These are phyloP conservation scores for Jacaranda copaia DNA, from an alignment of 257 asterid species.

Conservation along the genomic window DNA sequence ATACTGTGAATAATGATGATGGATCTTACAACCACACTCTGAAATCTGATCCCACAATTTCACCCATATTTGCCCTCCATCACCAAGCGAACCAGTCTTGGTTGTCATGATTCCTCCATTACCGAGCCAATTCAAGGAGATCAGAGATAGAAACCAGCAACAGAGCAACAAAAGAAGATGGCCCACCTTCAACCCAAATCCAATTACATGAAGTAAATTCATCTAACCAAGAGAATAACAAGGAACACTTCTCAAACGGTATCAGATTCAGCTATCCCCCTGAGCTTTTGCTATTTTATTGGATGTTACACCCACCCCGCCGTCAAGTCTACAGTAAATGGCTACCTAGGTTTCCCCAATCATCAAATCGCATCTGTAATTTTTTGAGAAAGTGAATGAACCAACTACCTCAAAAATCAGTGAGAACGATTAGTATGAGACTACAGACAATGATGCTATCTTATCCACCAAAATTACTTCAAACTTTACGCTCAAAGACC, in stretches of 20 bases:
- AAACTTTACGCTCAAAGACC: slow-evolving; percentile 47
- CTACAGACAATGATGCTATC: slow-evolving; percentile 35
- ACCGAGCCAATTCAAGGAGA: slow-evolving; percentile 75
- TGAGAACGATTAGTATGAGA: not conserved
- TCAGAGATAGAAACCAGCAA: slow-evolving; percentile 70
- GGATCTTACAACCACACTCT: slow-evolving; percentile 59
- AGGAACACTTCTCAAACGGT: slow-evolving; percentile 28
- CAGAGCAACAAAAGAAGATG: slow-evolving; percentile 74
- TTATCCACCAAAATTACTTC: slow-evolving; percentile 59
- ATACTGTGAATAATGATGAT: slow-evolving; percentile 60
- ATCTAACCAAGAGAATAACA: slow-evolving; percentile 58
- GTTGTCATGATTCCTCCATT: slow-evolving; percentile 73
- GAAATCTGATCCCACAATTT: slow-evolving; percentile 65
- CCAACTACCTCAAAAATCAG: slow-evolving; percentile 36
- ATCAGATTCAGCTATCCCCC: slow-evolving; percentile 35
- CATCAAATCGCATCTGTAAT: slow-evolving; percentile 25
- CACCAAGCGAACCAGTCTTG: slow-evolving; percentile 60
- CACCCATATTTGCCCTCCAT: slow-evolving; percentile 68
- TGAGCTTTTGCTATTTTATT: slow-evolving; percentile 11
- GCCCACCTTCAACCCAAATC: slow-evolving; percentile 87
- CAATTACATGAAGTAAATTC: slow-evolving; percentile 81
- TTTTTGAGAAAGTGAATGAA: slow-evolving; percentile 26
- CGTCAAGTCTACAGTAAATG: slow-evolving; percentile 34
- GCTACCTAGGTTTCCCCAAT: slow-evolving; percentile 6
- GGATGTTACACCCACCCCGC: slow-evolving; percentile 27